Evolutionary conservation across 1,284 basidiomycete species (phyloP).

Genomic region (Cryptococcus jaspeensis): DNA sequence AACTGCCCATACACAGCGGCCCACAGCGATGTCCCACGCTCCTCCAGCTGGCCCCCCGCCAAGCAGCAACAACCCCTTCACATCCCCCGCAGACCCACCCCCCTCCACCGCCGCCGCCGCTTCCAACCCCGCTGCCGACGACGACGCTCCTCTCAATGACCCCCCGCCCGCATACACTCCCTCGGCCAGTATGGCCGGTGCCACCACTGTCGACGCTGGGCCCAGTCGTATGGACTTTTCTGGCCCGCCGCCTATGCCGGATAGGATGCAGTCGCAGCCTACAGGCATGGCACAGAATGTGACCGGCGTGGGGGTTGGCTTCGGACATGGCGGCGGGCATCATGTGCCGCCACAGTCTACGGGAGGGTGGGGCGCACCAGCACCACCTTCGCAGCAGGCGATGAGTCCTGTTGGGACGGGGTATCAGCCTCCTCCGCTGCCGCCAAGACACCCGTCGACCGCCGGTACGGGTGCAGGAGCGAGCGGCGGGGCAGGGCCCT

Average conservation of each 20-base stretch:
- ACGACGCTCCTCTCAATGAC: slow-evolving; percentile 8
- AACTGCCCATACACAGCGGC: too few species aligned
- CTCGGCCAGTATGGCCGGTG: slow-evolving; percentile 6
- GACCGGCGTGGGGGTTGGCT: slow-evolving; percentile 41
- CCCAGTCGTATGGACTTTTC: slow-evolving; percentile 45
- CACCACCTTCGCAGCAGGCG: neutral
- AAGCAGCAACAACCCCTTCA: slow-evolving; percentile 2
- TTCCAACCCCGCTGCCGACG: neutral
- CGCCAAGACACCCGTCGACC: slow-evolving; percentile 19
- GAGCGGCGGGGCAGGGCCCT: neutral
- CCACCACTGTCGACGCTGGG: slow-evolving; percentile 30
- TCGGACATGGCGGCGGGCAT: slow-evolving; percentile 19
- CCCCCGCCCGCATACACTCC: slow-evolving; percentile 21
- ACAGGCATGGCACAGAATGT: slow-evolving; percentile 21
- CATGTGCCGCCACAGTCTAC: neutral
- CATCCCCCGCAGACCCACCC: slow-evolving; percentile 4
- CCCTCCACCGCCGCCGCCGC: slow-evolving; percentile 1
- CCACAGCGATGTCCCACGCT: neutral
- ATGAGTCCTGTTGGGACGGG: neutral
- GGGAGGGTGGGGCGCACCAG: neutral
- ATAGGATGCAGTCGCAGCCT: slow-evolving; percentile 20
- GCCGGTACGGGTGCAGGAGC: neutral
- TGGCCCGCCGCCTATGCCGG: slow-evolving; percentile 47
- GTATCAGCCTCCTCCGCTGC: slow-evolving; percentile 14
- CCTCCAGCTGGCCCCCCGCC: neutral